Evolutionary conservation across 164 flowering plant genomes (phyloP), one percentile per base, ranked within the genome.

Genomic region (Piper longum): DNA sequence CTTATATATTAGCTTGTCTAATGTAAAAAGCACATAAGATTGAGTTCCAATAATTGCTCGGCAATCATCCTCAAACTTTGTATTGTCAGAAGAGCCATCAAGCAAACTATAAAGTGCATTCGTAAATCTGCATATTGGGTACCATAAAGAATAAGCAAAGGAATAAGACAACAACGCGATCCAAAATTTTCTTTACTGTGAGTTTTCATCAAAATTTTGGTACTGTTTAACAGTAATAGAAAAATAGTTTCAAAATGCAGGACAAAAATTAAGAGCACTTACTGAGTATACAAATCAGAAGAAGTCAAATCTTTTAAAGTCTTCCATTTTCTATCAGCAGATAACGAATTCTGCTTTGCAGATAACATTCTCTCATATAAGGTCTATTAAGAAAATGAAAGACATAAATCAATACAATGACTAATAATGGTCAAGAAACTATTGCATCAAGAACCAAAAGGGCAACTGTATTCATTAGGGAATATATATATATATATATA

Each of bases 61-160:
- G 70, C 96, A 93, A 60, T 93, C 96, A 81, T 90, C 97, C 77
- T 93, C 99, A 69, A 88, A 93, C 70, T 85, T 88, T 40, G 92
- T 74, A 73, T 88, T 93, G 67, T 93, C 97, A 75, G 85, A 81
- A 62, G 96, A 79, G 18, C 97, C 99, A 78, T 88, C 89, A 58
- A 93, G 91, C 66, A 93, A 73, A 72, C 71, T 87, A 73, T 85
- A 83, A 57, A 95, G 82, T 3, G 91, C 95, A 73, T 70, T 80
- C 83, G 83, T 82, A 71, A 95, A 91, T 66, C 98, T 93, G 83
- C 57, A 75, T 17, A 59, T 57, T 41, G 62, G 51, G 66, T n/a
- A n/a, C n/a, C n/a, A n/a, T n/a, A n/a, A n/a, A n/a, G n/a, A n/a
- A n/a, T n/a, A n/a, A n/a, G n/a, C n/a, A n/a, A n/a, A n/a, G n/a